A percentile compares a stretch with the other conserved stretches of the same genome.
These are phyloP conservation scores for Nicotiana tabacum DNA, from an alignment of 257 asterid species.

Conservation along the genomic window DNA sequence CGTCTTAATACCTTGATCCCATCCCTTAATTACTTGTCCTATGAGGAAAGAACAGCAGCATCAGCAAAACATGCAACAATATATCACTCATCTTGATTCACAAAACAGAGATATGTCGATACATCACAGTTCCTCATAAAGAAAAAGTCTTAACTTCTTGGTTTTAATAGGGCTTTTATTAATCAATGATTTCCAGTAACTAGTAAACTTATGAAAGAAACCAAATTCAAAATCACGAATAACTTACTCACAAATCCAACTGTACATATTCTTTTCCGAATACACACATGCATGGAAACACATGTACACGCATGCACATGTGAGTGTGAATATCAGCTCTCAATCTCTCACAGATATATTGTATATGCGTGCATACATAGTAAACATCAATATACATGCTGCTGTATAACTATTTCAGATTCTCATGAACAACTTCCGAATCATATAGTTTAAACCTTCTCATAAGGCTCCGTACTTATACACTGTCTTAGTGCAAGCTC, in stretches of 20 bases:
- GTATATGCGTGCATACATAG: too few species aligned
- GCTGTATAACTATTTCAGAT: neutral
- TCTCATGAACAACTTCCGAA: neutral
- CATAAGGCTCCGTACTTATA: neutral
- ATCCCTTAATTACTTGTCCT: slow-evolving; percentile 60
- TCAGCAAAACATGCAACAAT: neutral
- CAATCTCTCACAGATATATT: neutral
- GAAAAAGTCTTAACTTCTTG: neutral
- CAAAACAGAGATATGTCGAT: neutral
- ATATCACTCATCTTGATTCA: neutral
- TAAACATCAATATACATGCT: neutral
- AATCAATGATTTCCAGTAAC: neutral
- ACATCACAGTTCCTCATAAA: neutral
- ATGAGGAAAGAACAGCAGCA: neutral
- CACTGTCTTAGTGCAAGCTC: neutral
- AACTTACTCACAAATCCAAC: neutral
- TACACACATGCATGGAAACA: neutral
- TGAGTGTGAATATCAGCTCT: neutral
- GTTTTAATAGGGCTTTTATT: neutral
- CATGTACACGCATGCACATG: neutral
- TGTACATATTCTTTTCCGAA: neutral
- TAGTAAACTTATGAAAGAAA: neutral
- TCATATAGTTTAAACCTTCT: neutral
- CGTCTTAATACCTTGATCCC: slow-evolving; percentile 57
- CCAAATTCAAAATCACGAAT: neutral